Percentiles rank a stretch among this genome's conserved stretches.
phyloP scores from a whole-genome alignment of 2,329 filamentous ascomycete genomes.

The Fusarium nodosum region DNA sequence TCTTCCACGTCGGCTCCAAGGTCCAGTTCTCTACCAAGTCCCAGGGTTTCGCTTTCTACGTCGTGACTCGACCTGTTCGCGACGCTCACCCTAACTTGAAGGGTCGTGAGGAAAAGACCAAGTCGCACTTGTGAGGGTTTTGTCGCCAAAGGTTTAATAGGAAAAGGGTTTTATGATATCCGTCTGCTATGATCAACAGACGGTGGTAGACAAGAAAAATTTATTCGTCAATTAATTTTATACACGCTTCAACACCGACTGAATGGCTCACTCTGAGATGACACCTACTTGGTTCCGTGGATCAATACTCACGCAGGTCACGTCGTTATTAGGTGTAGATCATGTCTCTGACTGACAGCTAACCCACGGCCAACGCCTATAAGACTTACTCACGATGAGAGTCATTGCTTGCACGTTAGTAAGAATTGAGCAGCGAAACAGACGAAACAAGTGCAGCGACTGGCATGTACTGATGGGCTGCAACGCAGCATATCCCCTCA shows the following conservation, averaged over 20 bases:
- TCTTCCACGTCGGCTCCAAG: constrained; percentile 48
- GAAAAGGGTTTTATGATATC: background rate
- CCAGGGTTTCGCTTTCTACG: constrained; percentile 45
- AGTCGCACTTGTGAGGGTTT: constrained; percentile 34
- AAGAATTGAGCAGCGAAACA: background rate
- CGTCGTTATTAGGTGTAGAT: rapidly evolving
- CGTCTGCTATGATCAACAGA: constrained; percentile 11
- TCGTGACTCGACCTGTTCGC: constrained; percentile 45
- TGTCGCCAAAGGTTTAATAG: background rate
- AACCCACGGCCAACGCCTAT: rapidly evolving
- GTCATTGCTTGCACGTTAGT: background rate
- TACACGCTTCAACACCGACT: rapidly evolving
- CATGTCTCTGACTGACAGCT: background rate
- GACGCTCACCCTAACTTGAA: constrained; percentile 43
- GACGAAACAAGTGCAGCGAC: background rate
- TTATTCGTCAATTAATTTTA: background rate
- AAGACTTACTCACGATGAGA: background rate
- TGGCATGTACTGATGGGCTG: background rate
- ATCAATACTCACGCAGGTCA: rapidly evolving
- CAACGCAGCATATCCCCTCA: rapidly evolving
- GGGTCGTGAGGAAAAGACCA: constrained; percentile 44
- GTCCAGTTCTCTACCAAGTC: constrained; percentile 50
- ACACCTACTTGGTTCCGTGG: rapidly evolving
- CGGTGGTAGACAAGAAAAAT: constrained; percentile 18
- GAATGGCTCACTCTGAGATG: rapidly evolving